A percentile compares a stretch with the other conserved stretches of the same genome.
phyloP scores from a whole-genome alignment of 1,284 basidiomycete species.

The Cryptococcus sp. region DNA sequence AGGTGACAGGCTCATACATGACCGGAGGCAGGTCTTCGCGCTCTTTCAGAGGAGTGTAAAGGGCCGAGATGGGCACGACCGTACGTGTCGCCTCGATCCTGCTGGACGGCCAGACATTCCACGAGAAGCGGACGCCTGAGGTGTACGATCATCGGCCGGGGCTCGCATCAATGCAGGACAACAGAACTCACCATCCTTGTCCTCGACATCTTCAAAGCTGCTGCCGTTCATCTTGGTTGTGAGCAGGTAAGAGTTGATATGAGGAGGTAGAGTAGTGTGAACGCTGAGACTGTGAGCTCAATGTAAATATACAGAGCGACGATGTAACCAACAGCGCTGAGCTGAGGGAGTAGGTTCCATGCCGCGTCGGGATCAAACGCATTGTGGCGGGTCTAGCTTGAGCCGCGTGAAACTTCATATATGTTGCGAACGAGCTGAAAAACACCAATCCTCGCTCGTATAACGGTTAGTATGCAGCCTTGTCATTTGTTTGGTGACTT shows the following conservation, averaged over 20 bases:
- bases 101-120: slow-evolving; percentile 99
- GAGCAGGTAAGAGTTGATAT: neutral
- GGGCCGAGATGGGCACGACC: slow-evolving; percentile 94
- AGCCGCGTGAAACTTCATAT: too few relatives aligned
- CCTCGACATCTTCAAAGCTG: slow-evolving; percentile 61
- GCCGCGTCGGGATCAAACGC: slow-evolving; percentile 12
- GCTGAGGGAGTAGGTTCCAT: slow-evolving; percentile 15
- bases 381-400: slow-evolving; percentile 4
- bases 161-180: slow-evolving; percentile 1
- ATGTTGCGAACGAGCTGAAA: neutral
- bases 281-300: too few relatives aligned
- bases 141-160: neutral
- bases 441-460: slow-evolving; percentile 28
- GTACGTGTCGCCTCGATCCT: slow-evolving; percentile 97
- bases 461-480: slow-evolving; percentile 38
- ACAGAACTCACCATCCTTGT: slow-evolving; percentile 60
- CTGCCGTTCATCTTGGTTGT: slow-evolving; percentile 43
- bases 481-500: slow-evolving; percentile 18
- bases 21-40: slow-evolving; percentile 95
- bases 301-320: neutral
- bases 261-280: neutral
- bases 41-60: slow-evolving; percentile 97
- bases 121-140: slow-evolving; percentile 83
- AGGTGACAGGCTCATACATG: slow-evolving; percentile 96
- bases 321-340: neutral